Evolutionary conservation across 352 stramenopile genomes (phyloP).

Genomic region (Pythium aristosporum): DNA sequence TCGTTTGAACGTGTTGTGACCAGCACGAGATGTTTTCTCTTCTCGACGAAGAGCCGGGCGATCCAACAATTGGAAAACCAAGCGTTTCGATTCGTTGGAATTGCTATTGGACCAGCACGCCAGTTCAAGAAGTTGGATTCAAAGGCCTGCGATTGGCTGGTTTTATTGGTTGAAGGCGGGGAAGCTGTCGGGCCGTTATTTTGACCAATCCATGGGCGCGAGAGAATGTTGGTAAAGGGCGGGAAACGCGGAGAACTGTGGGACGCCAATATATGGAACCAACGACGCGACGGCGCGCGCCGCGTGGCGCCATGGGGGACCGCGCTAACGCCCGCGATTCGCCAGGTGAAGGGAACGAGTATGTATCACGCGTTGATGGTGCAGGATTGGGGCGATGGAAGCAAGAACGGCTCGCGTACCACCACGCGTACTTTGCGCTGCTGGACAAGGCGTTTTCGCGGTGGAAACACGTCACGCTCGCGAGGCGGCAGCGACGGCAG

Average conservation of each 20-base stretch:
- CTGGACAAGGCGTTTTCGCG: conserved; percentile 28
- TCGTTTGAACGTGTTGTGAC: conserved; percentile 2
- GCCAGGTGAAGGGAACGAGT: not conserved
- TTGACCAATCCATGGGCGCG: no score
- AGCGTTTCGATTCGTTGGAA: conserved; percentile 5
- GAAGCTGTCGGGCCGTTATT: not conserved
- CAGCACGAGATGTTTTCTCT: conserved; percentile 18
- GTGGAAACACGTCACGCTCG: conserved; percentile 31
- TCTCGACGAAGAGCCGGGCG: conserved; percentile 13
- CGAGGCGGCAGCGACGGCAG: conserved; percentile 30
- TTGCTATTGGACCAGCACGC: conserved; percentile 16
- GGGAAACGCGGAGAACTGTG: not conserved
- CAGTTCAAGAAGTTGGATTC: conserved; percentile 14
- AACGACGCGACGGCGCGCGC: not conserved
- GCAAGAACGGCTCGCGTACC: conserved; percentile 23
- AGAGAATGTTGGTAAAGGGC: no score
- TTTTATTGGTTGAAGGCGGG: conserved; percentile 7
- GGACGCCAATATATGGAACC: conserved; percentile 10
- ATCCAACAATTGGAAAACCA: not conserved
- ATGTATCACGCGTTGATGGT: not conserved
- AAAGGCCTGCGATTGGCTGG: conserved; percentile 13
- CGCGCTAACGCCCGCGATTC: not conserved
- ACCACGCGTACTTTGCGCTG: conserved; percentile 33
- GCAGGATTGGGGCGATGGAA: conserved; percentile 22
- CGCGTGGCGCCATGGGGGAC: not conserved